Percentiles rank a stretch among this genome's conserved stretches.
phyloP scores from a whole-genome alignment of 2,329 filamentous ascomycete genomes.

The Ophiocordyceps camponoti-saundersi region DNA sequence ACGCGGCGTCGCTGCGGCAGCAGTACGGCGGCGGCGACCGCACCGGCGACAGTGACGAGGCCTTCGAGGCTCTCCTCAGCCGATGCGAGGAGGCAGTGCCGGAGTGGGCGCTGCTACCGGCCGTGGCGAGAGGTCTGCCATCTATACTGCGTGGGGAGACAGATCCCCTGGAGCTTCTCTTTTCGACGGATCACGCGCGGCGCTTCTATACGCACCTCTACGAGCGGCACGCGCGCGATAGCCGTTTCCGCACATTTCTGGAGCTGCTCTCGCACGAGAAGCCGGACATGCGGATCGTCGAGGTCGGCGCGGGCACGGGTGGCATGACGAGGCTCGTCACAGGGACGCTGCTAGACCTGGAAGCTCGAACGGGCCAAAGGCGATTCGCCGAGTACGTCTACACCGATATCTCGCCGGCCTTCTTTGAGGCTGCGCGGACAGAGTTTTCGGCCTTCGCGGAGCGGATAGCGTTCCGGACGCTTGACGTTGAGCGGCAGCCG shows the following conservation, averaged over 20 bases:
- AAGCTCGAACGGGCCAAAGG: background rate
- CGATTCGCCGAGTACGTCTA: background rate
- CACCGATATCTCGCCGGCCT: background rate
- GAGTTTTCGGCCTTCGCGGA: background rate
- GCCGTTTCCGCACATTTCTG: background rate
- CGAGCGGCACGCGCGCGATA: background rate
- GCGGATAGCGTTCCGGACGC: background rate
- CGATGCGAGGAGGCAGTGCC: background rate
- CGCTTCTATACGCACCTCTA: background rate
- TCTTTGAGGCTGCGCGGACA: background rate
- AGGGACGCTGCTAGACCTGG: background rate
- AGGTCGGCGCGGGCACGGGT: background rate
- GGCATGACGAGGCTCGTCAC: background rate
- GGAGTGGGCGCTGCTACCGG: background rate
- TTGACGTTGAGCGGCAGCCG: background rate
- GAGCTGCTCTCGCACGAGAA: background rate
- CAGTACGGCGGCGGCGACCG: background rate
- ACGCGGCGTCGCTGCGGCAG: background rate
- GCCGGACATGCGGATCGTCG: background rate
- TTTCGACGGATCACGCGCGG: background rate
- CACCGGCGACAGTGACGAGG: background rate
- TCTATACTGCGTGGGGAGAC: background rate
- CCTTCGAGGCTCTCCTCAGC: background rate
- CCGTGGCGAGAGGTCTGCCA: background rate
- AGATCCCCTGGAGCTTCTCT: background rate